Percentiles rank a stretch among this genome's conserved stretches.
These are phyloP conservation scores for Verticillium albo-atrum DNA, from an alignment of 2,329 filamentous ascomycete species.

Conservation along the genomic window DNA sequence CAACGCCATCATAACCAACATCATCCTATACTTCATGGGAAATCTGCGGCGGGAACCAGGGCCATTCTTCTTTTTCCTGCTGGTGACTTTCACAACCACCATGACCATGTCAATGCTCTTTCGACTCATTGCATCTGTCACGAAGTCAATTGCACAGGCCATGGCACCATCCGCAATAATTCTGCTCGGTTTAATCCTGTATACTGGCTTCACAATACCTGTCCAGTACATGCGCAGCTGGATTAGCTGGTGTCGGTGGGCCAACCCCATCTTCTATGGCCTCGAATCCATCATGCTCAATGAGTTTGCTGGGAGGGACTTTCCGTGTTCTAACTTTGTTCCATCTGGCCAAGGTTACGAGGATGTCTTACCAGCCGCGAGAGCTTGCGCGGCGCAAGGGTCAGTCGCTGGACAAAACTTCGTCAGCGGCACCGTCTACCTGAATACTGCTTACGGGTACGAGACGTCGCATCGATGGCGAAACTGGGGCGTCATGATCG, in stretches of 20 bases:
- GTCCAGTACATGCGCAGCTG: constrained; percentile 40
- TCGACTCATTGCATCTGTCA: constrained; percentile 34
- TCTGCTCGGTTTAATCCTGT: constrained; percentile 37
- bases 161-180: constrained; percentile 47
- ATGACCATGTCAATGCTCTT: constrained; percentile 65
- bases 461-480: constrained; percentile 45
- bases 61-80: constrained; percentile 61
- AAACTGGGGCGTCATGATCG: constrained; percentile 53
- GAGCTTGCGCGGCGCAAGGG: constrained; percentile 44
- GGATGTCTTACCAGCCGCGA: constrained; percentile 18
- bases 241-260: constrained; percentile 59
- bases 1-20: constrained; percentile 29
- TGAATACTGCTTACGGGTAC: constrained; percentile 43
- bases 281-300: constrained; percentile 62
- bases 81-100: constrained; percentile 55
- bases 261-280: constrained; percentile 57
- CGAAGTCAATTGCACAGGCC: constrained; percentile 46
- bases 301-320: constrained; percentile 47
- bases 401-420: constrained; percentile 35
- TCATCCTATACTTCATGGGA: constrained; percentile 37
- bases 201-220: constrained; percentile 43
- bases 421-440: constrained; percentile 44
- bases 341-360: constrained; percentile 22
- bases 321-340: constrained; percentile 37
- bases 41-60: constrained; percentile 43